Evolutionary conservation across 495 filamentous ascomycete genomes (phyloP).

Genomic region (Cenococcum geophilum): DNA sequence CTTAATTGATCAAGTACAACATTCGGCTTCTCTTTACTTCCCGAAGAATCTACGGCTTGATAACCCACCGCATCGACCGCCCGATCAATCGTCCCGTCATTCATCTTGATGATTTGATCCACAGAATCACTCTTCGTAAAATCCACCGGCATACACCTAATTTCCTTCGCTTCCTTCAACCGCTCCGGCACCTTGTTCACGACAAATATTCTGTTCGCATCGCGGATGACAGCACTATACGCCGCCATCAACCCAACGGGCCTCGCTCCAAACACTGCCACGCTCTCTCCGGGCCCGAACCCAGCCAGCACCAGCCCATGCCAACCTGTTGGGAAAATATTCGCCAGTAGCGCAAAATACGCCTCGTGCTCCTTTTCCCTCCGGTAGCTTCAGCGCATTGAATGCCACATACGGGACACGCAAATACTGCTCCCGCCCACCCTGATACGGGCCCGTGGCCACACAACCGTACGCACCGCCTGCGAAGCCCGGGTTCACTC

Average conservation of each 20-base stretch:
- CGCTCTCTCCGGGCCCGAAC: constrained; percentile 50
- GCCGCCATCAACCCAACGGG: constrained; percentile 54
- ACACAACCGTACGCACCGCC: constrained; percentile 57
- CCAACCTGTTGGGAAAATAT: constrained; percentile 60
- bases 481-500: constrained; percentile 55
- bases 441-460: constrained; percentile 55
- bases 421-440: constrained; percentile 49
- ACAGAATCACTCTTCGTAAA: constrained; percentile 37
- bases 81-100: constrained; percentile 48
- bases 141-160: constrained; percentile 44
- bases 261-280: constrained; percentile 50
- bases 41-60: constrained; percentile 21
- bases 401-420: constrained; percentile 55
- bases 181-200: constrained; percentile 52
- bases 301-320: constrained; percentile 50
- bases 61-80: constrained; percentile 21
- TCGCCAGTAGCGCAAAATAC: constrained; percentile 38
- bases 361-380: constrained; percentile 35
- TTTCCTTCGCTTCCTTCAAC: constrained; percentile 47
- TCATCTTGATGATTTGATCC: constrained; percentile 39
- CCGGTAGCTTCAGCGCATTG: constrained; percentile 47
- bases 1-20: constrained; percentile 38
- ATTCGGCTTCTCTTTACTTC: constrained; percentile 40
- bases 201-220: constrained; percentile 49
- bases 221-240: constrained; percentile 49